A percentile compares a stretch with the other conserved stretches of the same genome.
These are phyloP conservation scores for Zymoseptoria pseudotritici DNA, from an alignment of 2,329 filamentous ascomycete genomes.

Conservation along the genomic window DNA sequence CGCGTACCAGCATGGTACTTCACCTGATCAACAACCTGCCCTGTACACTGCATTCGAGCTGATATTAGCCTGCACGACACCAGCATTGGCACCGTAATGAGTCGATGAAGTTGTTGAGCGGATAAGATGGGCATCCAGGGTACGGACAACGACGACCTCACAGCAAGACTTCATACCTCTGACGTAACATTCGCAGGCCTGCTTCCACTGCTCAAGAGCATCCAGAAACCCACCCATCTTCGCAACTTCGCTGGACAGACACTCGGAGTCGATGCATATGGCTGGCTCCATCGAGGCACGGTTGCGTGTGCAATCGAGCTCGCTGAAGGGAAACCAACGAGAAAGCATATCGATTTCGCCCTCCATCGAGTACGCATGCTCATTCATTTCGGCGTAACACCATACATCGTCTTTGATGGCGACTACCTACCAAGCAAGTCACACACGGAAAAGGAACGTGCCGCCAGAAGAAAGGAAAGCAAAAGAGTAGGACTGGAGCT, in stretches of 20 bases:
- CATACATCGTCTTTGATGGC: conserved; percentile 93
- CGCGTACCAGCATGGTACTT: not conserved
- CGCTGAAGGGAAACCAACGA: conserved; percentile 78
- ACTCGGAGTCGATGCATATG: conserved; percentile 92
- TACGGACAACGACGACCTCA: conserved; percentile 7
- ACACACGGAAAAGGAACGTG: conserved; percentile 70
- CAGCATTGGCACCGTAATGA: not conserved
- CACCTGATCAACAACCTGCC: not conserved
- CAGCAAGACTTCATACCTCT: not conserved
- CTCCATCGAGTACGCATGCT: conserved; percentile 92
- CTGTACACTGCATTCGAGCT: not conserved
- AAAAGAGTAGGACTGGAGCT: conserved; percentile 70
- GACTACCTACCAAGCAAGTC: conserved; percentile 93
- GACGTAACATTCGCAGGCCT: conserved; percentile 53
- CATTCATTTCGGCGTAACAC: conserved; percentile 84
- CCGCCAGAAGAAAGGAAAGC: conserved; percentile 68
- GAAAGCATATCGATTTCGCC: conserved; percentile 80
- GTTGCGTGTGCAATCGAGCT: conserved; percentile 86
- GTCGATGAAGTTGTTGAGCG: not conserved
- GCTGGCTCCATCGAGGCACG: conserved; percentile 92
- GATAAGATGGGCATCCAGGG: conserved; percentile 33
- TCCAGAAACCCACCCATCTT: conserved; percentile 79
- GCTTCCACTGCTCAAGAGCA: conserved; percentile 87
- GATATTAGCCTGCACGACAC: not conserved
- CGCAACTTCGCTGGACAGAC: conserved; percentile 83